Base-by-base conservation (phyloP, 352 stramenopile genomes). In the Blastocystis sp. region DNA sequence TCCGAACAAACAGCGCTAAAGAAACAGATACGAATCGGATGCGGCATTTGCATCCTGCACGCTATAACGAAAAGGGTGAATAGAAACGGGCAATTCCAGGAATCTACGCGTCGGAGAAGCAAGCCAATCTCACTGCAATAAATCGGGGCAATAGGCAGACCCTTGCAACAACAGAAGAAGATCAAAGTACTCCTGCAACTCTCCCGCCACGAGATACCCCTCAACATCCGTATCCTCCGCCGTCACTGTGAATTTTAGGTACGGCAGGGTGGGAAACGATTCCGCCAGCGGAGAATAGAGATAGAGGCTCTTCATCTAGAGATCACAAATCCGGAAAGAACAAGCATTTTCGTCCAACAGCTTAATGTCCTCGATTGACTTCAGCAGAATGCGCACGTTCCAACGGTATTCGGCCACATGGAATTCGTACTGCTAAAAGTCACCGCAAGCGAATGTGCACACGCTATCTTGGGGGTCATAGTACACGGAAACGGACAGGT, bases 361-460 rank as follows among this genome's bases (percentile, higher is more conserved):
- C 2, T 59, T 54, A 59, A 84, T 84, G 34, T 84, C 74, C 2
- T 84, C 57, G 1, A 68, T 28, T 0, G 74, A 84, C 45, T 84
- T 84, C 14, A 84, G 17, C 38, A 84, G 74, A 54, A 84, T 84
- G 19, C 45, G 74, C 10, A 84, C 45, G 48, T 34, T 42, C 74
- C 74, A 84, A 11, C 57, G 54, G 69, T 69, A 84, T 17, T 84
- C 74, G 10, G 60, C 24, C 21, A 84, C 57, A 43, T 84, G 74
- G 48, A 84, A 84, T 38, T 84, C 74, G 38, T 84, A 84, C 3
- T 70, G 45, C 74, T 84, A 84, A 9, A 70, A 24, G 38, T 79
- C 4, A 69, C 10, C 21, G 6, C 21, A 3, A 0, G 34, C 10
- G 14, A 68, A 9, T n/a, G 40, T 17, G 21, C 17, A n/a, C 34